phyloP scores from a whole-genome alignment of 805 yeast species.

The Candida parachauliodes region DNA sequence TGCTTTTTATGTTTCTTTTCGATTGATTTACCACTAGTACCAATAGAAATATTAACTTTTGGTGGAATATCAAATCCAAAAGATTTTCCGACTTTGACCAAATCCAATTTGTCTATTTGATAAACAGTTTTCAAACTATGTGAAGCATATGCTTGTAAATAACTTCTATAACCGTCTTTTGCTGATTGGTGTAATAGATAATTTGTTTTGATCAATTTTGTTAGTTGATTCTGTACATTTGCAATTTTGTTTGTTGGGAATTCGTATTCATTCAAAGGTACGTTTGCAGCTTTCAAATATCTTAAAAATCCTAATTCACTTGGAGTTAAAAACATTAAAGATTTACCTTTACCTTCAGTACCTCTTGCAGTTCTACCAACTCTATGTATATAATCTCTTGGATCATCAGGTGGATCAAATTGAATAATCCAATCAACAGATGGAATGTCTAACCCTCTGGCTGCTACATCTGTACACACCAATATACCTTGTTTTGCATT shows the following conservation, averaged over 20 bases:
- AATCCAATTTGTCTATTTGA: conserved; percentile 90
- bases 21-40: conserved; percentile 76
- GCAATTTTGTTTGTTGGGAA: conserved; percentile 94
- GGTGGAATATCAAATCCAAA: conserved; percentile 96
- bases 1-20: conserved; percentile 47
- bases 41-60: conserved; percentile 92
- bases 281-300: conserved; percentile 93
- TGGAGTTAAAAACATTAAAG: conserved; percentile 93
- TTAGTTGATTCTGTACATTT: conserved; percentile 90
- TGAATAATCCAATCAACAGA: conserved; percentile 99
- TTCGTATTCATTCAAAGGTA: conserved; percentile 95
- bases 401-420: conserved; percentile 99
- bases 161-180: conserved; percentile 94
- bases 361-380: conserved; percentile 99
- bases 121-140: conserved; percentile 96
- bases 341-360: conserved; percentile 81
- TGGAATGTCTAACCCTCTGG: conserved; percentile 98
- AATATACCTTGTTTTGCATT: conserved; percentile 93
- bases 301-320: conserved; percentile 91
- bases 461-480: conserved; percentile 97
- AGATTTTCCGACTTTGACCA: conserved; percentile 91
- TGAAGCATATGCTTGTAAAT: conserved; percentile 94
- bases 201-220: conserved; percentile 84
- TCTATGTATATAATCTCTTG: conserved; percentile 97
- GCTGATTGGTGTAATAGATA: conserved; percentile 95